Conservation (phyloP, 176 grass and related monocot genomes). For the Echinochloa phyllopogon region DNA sequence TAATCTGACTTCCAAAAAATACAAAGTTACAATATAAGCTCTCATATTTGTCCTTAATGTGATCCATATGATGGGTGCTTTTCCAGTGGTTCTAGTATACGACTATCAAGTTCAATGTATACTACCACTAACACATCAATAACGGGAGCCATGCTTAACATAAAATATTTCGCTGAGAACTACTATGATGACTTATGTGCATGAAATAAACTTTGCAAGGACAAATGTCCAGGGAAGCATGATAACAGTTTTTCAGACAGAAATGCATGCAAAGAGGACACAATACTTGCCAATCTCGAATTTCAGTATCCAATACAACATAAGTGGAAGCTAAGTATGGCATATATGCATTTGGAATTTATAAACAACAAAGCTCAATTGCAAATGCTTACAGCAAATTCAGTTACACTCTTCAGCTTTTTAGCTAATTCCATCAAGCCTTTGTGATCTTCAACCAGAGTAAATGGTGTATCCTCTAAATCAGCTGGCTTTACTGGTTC, state of each 20-base stretch:
- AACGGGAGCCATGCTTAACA: neutral
- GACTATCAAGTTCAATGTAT: neutral
- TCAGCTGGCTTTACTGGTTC: conserved; percentile 74
- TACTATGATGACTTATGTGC: neutral
- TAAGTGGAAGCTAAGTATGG: conserved; percentile 12
- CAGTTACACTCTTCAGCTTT: conserved; percentile 77
- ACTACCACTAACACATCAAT: neutral
- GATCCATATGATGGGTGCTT: neutral
- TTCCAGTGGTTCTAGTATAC: conserved; percentile 21
- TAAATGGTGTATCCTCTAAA: conserved; percentile 86
- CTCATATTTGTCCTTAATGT: neutral
- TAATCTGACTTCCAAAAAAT: conserved; percentile 6
- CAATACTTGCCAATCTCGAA: neutral
- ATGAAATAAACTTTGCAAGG: neutral
- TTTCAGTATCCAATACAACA: neutral
- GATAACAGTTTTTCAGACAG: neutral
- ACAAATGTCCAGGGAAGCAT: conserved; percentile 18
- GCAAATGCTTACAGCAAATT: conserved; percentile 88
- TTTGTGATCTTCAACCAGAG: conserved; percentile 71
- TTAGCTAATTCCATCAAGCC: conserved; percentile 70
- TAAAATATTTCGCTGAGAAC: conserved; percentile 11
- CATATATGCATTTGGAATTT: conserved; percentile 24
- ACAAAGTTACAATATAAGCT: neutral
- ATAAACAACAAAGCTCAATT: conserved; percentile 14
- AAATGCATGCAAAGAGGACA: neutral